Evolutionary conservation across 2,329 filamentous ascomycete species (phyloP).

Genomic region (Neofusicoccum parvum): DNA sequence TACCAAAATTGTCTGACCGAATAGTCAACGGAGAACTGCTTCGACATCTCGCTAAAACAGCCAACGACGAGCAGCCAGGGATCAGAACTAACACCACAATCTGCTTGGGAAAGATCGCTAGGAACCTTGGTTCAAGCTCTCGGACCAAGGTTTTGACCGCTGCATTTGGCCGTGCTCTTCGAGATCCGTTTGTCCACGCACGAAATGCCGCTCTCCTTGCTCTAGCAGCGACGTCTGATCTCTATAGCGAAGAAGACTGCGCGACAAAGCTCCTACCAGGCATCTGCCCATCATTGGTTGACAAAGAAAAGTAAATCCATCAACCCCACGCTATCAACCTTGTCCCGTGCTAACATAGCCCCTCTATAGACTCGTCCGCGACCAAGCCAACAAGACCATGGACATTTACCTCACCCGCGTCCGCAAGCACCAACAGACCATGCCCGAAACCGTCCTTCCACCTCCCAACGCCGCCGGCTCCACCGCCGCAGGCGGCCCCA

Average conservation of each 20-base stretch:
- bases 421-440: slow-evolving; percentile 72
- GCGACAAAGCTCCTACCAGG: slow-evolving; percentile 80
- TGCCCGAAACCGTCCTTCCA: slow-evolving; percentile 80
- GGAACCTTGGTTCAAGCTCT: slow-evolving; percentile 74
- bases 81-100: slow-evolving; percentile 99
- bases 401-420: slow-evolving; percentile 84
- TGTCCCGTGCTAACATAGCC: slow-evolving; percentile 13
- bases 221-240: slow-evolving; percentile 78
- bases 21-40: slow-evolving; percentile 92
- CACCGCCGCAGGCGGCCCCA: slow-evolving; percentile 48
- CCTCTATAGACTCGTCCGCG: slow-evolving; percentile 66
- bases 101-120: slow-evolving; percentile 93
- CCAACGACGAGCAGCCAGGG: slow-evolving; percentile 95
- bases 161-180: slow-evolving; percentile 83
- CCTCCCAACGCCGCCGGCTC: slow-evolving; percentile 55
- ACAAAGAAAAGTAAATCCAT: slow-evolving; percentile 76
- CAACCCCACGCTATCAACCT: not conserved
- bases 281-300: slow-evolving; percentile 80
- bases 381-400: slow-evolving; percentile 86
- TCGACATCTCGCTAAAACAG: slow-evolving; percentile 88
- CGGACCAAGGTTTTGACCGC: slow-evolving; percentile 89
- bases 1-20: slow-evolving; percentile 87
- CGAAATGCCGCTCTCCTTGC: slow-evolving; percentile 87
- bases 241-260: slow-evolving; percentile 88
- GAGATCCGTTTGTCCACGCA: slow-evolving; percentile 94